Conservation (phyloP, 2,329 filamentous ascomycete genomes). For the Cercospora sesami region DNA sequence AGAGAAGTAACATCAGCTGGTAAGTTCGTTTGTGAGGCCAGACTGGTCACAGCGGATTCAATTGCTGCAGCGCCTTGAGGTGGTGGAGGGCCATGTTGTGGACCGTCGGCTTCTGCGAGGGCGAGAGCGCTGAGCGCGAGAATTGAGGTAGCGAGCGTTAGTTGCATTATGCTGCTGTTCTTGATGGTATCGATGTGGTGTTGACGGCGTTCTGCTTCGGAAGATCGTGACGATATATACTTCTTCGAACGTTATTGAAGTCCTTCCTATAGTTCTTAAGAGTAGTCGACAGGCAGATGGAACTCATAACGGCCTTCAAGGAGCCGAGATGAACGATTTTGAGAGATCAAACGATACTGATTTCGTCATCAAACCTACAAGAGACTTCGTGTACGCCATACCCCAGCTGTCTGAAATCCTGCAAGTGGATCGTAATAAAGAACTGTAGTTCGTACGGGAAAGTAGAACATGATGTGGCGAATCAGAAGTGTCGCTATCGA, state of each 20-base stretch:
- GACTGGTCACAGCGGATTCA: constrained; percentile 14
- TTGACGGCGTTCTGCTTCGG: background rate
- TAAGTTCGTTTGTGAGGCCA: constrained; percentile 3
- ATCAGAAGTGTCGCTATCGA: background rate
- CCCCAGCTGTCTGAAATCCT: background rate
- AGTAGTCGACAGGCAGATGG: background rate
- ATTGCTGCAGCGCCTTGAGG: constrained; percentile 13
- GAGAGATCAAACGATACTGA: background rate
- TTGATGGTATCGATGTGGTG: background rate
- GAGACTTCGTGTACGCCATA: background rate
- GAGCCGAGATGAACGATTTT: background rate
- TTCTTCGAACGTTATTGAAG: background rate
- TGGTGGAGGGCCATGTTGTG: background rate
- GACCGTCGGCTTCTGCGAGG: background rate
- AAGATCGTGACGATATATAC: background rate
- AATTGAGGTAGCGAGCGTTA: background rate
- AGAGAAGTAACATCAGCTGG: constrained; percentile 9
- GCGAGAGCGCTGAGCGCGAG: constrained; percentile 3
- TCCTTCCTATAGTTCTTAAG: background rate
- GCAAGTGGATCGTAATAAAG: background rate
- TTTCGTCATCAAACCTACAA: constrained; percentile 5
- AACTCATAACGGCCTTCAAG: background rate
- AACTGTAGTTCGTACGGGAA: background rate
- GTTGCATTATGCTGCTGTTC: background rate
- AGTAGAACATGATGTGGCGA: background rate